Conservation (phyloP, 768 basidiomycete genomes). For the Naganishia vishniacii region DNA sequence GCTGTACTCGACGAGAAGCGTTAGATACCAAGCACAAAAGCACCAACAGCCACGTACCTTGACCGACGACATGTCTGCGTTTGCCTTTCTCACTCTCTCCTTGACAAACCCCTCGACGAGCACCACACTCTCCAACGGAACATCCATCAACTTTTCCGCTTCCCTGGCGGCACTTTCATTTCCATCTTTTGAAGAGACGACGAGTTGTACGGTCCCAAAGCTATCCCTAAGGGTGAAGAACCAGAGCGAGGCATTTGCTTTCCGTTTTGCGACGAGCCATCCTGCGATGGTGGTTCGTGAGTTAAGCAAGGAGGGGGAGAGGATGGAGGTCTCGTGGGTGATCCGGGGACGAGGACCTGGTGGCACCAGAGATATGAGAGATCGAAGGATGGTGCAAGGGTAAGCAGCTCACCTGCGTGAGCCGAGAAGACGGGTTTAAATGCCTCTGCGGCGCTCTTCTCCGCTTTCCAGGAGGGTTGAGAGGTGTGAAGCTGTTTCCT, state of each 20-base stretch:
- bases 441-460: not conserved
- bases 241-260: slow-evolving; percentile 54
- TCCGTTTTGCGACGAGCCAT: slow-evolving; percentile 79
- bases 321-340: slow-evolving; percentile 63
- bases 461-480: too few species aligned
- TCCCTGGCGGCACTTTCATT: slow-evolving; percentile 5
- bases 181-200: slow-evolving; percentile 55
- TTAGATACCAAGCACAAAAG: not conserved
- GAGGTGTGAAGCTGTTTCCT: too few species aligned
- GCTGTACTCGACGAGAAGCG: slow-evolving; percentile 23
- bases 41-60: not conserved
- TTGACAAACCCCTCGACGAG: slow-evolving; percentile 69
- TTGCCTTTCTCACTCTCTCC: slow-evolving; percentile 44
- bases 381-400: not conserved
- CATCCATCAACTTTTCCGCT: slow-evolving; percentile 54
- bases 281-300: slow-evolving; percentile 66
- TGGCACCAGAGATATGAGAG: not conserved
- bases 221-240: slow-evolving; percentile 84
- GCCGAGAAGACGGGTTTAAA: slow-evolving; percentile 16
- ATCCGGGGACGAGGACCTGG: slow-evolving; percentile 35
- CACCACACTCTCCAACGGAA: slow-evolving; percentile 74
- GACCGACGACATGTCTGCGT: not conserved
- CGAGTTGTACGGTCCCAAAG: slow-evolving; percentile 70
- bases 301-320: slow-evolving; percentile 57
- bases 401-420: slow-evolving; percentile 10